Base-by-base conservation (phyloP, 139 green algal genomes). In the Picochlorum sp. region DNA sequence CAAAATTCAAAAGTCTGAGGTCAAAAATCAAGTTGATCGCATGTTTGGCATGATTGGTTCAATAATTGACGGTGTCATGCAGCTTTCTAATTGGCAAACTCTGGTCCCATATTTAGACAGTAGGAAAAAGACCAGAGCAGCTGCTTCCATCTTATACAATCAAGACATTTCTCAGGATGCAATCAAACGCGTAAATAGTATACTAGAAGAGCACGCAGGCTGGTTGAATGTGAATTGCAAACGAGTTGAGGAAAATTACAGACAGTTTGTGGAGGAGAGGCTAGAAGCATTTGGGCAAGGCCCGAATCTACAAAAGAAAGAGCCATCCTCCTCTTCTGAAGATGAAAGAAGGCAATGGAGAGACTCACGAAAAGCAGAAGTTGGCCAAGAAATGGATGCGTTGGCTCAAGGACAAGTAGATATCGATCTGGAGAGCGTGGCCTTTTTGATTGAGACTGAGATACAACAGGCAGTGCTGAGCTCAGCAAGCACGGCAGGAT, bases 201-300 rank as follows among this genome's bases (percentile, higher is more conserved):
- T 75, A 14, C 75, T 85, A 28, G 29, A 55, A 22, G 83, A 94
- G 67, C 84, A 95, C 70, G 39, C 52, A 2, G 55, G 20, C n/a
- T 95, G 80, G 86, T 56, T 95, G 33, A 10, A n/a, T 3, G 60
- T 67, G 32, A 96, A 94, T 67, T 85, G 80, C 71, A 61, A 67
- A 14, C 63, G 72, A 2, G 87, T 95, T 69, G 9, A 78, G 20
- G 30, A 45, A 9, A 82, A 81, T 65, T 94, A 94, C 70, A 59
- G 72, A 39, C 33, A 35, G 1, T 59, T 63, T 24, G 70, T 70
- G 0, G 63, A 62, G 63, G 36, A 41, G 50, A 55, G 75, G 3
- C 55, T 50, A 6, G 49, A 55, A 13, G 40, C 68, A 25, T 63
- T 81, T 36, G 65, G 66, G 3, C 26, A 50, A 35, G 45, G 25